phyloP scores from a whole-genome alignment of 1,284 basidiomycete species.

The Rhodotorula sp. region DNA sequence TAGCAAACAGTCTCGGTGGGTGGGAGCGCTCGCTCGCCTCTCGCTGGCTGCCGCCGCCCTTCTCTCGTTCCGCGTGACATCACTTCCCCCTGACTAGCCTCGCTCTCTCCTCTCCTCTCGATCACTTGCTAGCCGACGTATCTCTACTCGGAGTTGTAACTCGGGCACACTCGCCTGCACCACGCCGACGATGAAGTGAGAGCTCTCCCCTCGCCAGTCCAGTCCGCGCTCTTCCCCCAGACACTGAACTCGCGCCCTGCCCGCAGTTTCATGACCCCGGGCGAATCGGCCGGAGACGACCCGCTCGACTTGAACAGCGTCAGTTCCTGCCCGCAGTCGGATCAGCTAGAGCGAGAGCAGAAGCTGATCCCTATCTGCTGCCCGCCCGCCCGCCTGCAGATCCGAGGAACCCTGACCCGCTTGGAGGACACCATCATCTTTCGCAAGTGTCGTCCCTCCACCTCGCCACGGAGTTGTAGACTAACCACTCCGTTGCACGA shows the following conservation, averaged over 20 bases:
- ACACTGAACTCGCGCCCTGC: neutral
- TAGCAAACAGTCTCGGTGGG: neutral
- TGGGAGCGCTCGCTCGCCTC: no score
- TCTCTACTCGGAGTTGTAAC: no score
- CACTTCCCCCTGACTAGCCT: neutral
- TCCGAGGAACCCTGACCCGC: slow-evolving; percentile 79
- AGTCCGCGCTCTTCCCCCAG: neutral
- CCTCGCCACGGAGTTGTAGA: neutral
- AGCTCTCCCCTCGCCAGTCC: neutral
- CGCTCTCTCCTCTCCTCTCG: neutral
- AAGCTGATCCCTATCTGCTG: no score
- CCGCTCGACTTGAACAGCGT: slow-evolving; percentile 40
- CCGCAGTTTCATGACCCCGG: slow-evolving; percentile 30
- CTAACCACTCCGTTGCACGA: neutral
- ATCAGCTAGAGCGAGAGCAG: neutral
- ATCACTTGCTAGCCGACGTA: no score
- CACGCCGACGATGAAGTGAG: slow-evolving; percentile 2
- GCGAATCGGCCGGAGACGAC: slow-evolving; percentile 2
- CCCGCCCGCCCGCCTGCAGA: slow-evolving; percentile 67
- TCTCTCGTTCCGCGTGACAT: neutral
- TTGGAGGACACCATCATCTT: slow-evolving; percentile 99
- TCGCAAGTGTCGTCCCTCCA: slow-evolving; percentile 48
- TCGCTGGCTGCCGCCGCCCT: neutral
- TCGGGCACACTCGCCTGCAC: neutral
- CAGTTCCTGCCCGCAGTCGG: neutral